Percentiles rank a stretch among this genome's conserved stretches.
Evolutionary conservation across 2,329 filamentous ascomycete species (phyloP).

Genomic region (Rhinocladiella mackenziei): DNA sequence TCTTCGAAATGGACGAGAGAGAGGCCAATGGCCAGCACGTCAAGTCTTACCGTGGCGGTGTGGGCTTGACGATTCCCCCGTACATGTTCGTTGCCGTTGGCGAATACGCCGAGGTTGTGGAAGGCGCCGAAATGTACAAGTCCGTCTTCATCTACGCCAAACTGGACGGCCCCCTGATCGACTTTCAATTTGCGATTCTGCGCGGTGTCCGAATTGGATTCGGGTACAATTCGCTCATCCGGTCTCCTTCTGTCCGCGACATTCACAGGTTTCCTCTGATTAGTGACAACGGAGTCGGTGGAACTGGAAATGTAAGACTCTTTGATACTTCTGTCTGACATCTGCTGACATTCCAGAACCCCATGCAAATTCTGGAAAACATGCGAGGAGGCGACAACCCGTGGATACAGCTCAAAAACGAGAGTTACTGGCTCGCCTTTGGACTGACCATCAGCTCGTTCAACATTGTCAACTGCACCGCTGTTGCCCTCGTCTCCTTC

Average conservation of each 20-base stretch:
- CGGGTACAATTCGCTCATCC: slow-evolving; percentile 40
- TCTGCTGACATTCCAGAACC: too few species aligned
- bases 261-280: slow-evolving; percentile 37
- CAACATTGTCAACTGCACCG: slow-evolving; percentile 37
- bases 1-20: slow-evolving; percentile 33
- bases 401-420: slow-evolving; percentile 36
- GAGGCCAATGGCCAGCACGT: too few species aligned
- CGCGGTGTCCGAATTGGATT: slow-evolving; percentile 39
- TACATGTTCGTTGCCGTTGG: slow-evolving; percentile 42
- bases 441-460: slow-evolving; percentile 42
- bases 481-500: slow-evolving; percentile 35
- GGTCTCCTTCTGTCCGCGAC: slow-evolving; percentile 32
- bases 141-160: slow-evolving; percentile 39
- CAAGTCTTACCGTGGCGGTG: slow-evolving; percentile 40
- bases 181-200: slow-evolving; percentile 39
- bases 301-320: slow-evolving; percentile 8
- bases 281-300: slow-evolving; percentile 8
- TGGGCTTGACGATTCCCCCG: slow-evolving; percentile 35
- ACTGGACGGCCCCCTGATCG: slow-evolving; percentile 40
- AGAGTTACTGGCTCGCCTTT: slow-evolving; percentile 38
- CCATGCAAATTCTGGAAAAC: slow-evolving; percentile 16
- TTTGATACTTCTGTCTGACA: too few species aligned
- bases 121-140: slow-evolving; percentile 25
- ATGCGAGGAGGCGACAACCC: slow-evolving; percentile 12
- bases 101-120: slow-evolving; percentile 35